Base-by-base conservation (phyloP, 129 eudicot species). In the Flaveria trinervia region DNA sequence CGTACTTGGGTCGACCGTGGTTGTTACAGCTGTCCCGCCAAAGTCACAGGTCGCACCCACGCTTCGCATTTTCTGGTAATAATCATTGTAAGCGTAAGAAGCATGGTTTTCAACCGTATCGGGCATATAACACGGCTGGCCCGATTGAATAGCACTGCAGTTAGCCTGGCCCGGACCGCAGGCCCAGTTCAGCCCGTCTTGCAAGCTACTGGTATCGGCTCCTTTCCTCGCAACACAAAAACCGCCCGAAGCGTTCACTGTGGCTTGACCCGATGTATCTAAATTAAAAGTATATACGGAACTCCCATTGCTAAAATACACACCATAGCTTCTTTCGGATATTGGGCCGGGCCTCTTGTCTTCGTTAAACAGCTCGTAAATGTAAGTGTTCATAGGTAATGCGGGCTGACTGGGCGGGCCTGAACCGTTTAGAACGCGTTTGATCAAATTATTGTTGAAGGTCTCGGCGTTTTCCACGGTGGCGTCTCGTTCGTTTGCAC, bases 41-140 rank as follows among this genome's bases (percentile, higher is more conserved):
- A 92, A 92, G 80, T 92, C 97, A 36, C 97, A 92, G 17, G 97
- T 89, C 36, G 85, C 97, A 44, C 97, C 97, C 16, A 83, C 73
- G 62, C 89, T 75, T 8, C 75, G 81, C 97, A 87, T 92, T 68
- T 79, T 85, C 76, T 92, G 96, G 71, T 92, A 92, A 75, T 92
- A 92, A 83, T 92, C 93, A 82, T 91, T 91, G 79, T 84, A 91
- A 69, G 97, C 97, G 81, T 76, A 91, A 26, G 97, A 91, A 60
- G 97, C 96, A 86, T 92, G 97, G 77, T 79, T 92, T 78, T 89
- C 86, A 54, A 87, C 1, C 2, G 91, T 89, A 81, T 92, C 84
- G 7, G 97, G 97, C 54, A 76, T 76, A 79, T 76, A 92, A 73
- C 97, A 92, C 13, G 92, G 87, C 50, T 87, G 85, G 39, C 97